Conservation (phyloP, 768 basidiomycete species). For the Rhodotorula toruloides region DNA sequence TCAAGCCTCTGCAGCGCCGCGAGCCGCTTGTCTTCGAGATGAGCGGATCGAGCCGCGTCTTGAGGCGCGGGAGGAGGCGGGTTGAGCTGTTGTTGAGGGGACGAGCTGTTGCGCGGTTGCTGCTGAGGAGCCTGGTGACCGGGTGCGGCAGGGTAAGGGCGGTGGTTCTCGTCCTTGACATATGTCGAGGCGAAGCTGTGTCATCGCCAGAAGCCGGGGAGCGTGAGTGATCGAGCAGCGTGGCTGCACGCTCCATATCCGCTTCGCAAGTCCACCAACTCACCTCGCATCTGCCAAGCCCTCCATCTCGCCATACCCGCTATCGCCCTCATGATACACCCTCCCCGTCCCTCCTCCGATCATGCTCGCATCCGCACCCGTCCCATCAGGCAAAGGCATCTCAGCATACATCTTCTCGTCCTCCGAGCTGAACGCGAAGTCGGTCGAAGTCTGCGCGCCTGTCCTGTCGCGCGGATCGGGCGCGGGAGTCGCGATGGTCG, state of each 20-base stretch:
- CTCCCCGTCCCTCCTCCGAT: background rate
- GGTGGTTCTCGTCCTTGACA: too few relatives aligned
- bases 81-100: background rate
- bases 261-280: too few relatives aligned
- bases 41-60: background rate
- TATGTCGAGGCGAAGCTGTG: too few relatives aligned
- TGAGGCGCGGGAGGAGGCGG: background rate
- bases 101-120: too few relatives aligned
- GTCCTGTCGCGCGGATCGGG: constrained; percentile 8
- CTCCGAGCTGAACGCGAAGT: background rate
- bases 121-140: too few relatives aligned
- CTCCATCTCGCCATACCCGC: constrained; percentile 11
- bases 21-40: background rate
- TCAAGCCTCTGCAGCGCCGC: background rate
- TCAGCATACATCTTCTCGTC: constrained; percentile 3
- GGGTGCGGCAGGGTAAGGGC: too few relatives aligned
- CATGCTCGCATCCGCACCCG: background rate
- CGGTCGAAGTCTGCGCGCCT: constrained; percentile 1
- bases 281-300: background rate
- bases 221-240: background rate
- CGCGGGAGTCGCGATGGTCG: background rate
- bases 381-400: background rate
- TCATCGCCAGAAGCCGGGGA: too few relatives aligned
- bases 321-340: constrained; percentile 7
- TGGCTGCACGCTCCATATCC: too few relatives aligned